Evolutionary conservation across 2,329 filamentous ascomycete species (phyloP).

Genomic region (Sporothrix curviconia): DNA sequence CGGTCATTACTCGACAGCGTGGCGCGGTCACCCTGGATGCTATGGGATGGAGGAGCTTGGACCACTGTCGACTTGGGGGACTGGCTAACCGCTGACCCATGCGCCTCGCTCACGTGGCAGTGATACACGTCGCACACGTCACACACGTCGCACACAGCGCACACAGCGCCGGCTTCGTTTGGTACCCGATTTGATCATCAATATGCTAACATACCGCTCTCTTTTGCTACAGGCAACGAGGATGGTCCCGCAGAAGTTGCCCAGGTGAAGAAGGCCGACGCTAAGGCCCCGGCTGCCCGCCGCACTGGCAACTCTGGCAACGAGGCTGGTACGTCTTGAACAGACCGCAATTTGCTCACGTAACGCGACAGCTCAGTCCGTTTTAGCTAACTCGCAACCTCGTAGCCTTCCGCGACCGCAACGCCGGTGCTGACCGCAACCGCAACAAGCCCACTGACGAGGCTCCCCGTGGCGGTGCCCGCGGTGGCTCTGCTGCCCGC

Average conservation of each 20-base stretch:
- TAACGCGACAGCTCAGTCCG: too few relatives aligned
- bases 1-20: not conserved
- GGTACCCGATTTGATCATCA: not conserved
- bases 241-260: constrained; percentile 67
- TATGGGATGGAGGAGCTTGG: not conserved
- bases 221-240: constrained; percentile 48
- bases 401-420: constrained; percentile 82
- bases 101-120: too few relatives aligned
- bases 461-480: constrained; percentile 45
- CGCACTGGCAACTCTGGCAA: constrained; percentile 63
- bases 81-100: too few relatives aligned
- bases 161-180: not conserved
- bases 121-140: too few relatives aligned
- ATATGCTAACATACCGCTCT: not conserved
- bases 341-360: too few relatives aligned
- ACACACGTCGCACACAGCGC: not conserved
- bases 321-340: constrained; percentile 80
- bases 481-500: constrained; percentile 59
- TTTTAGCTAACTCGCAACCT: constrained; percentile 13
- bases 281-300: constrained; percentile 56
- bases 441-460: constrained; percentile 73
- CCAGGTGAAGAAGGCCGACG: constrained; percentile 78
- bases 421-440: constrained; percentile 75
- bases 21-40: not conserved
- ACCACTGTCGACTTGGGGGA: not conserved